These are phyloP conservation scores for Xylaria telfairii DNA, from an alignment of 495 filamentous ascomycete species.

Conservation along the genomic window DNA sequence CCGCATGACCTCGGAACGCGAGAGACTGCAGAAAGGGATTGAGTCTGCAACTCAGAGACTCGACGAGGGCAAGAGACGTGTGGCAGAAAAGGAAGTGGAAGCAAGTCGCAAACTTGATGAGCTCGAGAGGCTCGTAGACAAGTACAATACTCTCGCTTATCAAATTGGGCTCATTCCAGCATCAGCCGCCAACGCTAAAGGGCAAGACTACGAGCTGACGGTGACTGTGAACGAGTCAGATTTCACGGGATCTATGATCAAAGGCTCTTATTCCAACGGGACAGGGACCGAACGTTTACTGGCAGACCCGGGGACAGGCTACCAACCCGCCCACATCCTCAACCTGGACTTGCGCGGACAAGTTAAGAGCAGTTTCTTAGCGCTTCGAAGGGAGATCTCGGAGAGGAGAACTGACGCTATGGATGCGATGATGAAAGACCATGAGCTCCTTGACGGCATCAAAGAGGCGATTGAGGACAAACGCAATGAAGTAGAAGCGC, in stretches of 20 bases:
- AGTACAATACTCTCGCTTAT: conserved; percentile 92
- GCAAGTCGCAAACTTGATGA: conserved; percentile 85
- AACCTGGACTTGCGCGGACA: conserved; percentile 83
- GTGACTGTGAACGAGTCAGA: conserved; percentile 74
- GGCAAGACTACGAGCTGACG: conserved; percentile 79
- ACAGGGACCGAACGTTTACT: conserved; percentile 67
- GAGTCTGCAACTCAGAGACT: conserved; percentile 74
- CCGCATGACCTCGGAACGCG: conserved; percentile 94
- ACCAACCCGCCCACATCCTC: conserved; percentile 85
- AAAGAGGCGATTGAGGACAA: conserved; percentile 96
- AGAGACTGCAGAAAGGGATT: conserved; percentile 84
- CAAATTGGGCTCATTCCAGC: conserved; percentile 88
- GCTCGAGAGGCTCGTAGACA: conserved; percentile 81
- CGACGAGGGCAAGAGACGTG: conserved; percentile 80
- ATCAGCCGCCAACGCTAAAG: conserved; percentile 83
- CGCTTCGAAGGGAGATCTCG: conserved; percentile 84
- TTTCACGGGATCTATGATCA: conserved; percentile 72
- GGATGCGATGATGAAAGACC: conserved; percentile 87
- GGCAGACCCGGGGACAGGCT: conserved; percentile 79
- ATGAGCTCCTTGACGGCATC: conserved; percentile 88
- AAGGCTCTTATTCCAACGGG: conserved; percentile 54
- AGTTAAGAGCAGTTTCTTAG: conserved; percentile 77
- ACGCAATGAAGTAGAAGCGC: conserved; percentile 83
- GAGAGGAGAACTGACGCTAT: conserved; percentile 80
- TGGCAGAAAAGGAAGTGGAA: conserved; percentile 82